Conservation (phyloP, 345 rosid genomes). For the Angophora floribunda region DNA sequence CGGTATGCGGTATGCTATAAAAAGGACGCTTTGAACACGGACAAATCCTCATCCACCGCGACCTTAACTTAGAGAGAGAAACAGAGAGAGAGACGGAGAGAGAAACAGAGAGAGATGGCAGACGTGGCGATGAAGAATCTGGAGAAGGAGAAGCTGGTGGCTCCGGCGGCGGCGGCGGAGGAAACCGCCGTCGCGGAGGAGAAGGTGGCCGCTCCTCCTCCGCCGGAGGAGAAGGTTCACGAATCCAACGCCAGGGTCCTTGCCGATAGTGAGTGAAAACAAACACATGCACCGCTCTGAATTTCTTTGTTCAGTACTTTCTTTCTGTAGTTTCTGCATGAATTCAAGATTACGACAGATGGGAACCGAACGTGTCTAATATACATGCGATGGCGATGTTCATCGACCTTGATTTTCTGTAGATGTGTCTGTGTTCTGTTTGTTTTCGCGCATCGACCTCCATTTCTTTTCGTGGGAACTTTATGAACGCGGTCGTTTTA, state of each 20-base stretch:
- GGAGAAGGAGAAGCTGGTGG: slow-evolving; percentile 21
- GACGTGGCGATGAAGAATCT: slow-evolving; percentile 33
- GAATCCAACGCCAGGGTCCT: neutral
- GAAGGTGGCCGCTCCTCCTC: slow-evolving; percentile 5
- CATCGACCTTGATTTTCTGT: neutral
- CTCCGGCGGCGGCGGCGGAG: slow-evolving; percentile 5
- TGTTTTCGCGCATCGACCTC: neutral
- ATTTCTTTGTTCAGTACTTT: neutral
- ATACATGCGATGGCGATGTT: neutral
- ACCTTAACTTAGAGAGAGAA: neutral
- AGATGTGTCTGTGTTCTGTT: neutral
- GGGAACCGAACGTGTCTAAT: neutral
- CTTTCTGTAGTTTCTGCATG: neutral
- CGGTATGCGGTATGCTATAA: neutral
- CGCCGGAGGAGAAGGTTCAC: neutral
- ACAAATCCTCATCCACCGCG: neutral
- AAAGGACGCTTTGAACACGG: neutral
- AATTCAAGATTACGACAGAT: neutral
- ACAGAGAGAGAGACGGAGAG: neutral
- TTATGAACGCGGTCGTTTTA: neutral
- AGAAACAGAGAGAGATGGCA: slow-evolving; percentile 27
- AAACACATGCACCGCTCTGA: neutral
- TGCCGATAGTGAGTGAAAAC: neutral
- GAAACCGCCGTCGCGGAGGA: slow-evolving; percentile 15
- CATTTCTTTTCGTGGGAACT: neutral